Base-by-base conservation (phyloP, 495 filamentous ascomycete genomes). In the Lindgomyces ingoldianus region DNA sequence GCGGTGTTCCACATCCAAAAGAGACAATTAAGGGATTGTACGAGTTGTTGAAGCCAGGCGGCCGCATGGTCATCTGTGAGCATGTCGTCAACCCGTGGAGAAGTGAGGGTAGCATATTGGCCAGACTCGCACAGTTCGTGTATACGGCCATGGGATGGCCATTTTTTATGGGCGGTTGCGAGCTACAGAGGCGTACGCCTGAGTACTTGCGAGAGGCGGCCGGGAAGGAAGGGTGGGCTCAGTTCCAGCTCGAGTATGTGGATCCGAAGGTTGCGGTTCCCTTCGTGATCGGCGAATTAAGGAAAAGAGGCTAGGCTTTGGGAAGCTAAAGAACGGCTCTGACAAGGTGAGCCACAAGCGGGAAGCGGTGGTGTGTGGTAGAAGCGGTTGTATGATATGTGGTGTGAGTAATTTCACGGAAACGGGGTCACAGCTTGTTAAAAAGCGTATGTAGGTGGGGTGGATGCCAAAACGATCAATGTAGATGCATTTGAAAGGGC, bases 31-130 rank as follows among this genome's bases (percentile, higher is more conserved):
- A 64, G 18, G 62, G 52, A 0, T 60, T 79, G 30, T 78, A 78
- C 50, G 36, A 27, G 4, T 57, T 74, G 18, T 48, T 79, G 49
- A 78, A 77, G 60, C 77, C 77, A 1, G 76, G 77, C 4, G 77
- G 77, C 0, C 45, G 72, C 41, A 68, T 79, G 69, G 49, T 79
- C 22, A 69, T 79, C 6, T 75, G 68, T 36, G 77, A 79, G 56
- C 77, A 79, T 64, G 68, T 77, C 3, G 58, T 41, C 12, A 78
- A 76, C 56, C 65, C 70, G 1, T 74, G 74, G 68, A 29, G 58
- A 10, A 52, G 46, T 0, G 58, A 62, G 29, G 74, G 74, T 0
- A 61, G 56, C 16, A 14, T 72, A 2, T 18, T 67, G 14, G 70
- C 64, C 19, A 18, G 70, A 18, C 4, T 70, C 12, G 24, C 64